Evolutionary conservation across 768 basidiomycete species (phyloP).

Genomic region (Hemileccinum impolitum): DNA sequence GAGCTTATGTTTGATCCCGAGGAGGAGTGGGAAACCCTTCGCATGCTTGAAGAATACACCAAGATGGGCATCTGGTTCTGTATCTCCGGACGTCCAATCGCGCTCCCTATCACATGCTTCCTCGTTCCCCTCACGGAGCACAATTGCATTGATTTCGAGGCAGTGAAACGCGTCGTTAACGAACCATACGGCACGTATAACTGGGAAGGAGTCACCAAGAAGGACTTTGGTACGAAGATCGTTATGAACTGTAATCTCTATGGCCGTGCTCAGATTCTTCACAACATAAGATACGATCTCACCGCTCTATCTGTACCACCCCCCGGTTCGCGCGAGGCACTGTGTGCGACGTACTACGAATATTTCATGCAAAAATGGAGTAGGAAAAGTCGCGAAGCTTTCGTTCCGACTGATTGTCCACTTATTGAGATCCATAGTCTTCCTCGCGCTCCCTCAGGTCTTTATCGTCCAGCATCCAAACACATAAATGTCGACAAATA

Average conservation of each 20-base stretch:
- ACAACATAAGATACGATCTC: constrained; percentile 59
- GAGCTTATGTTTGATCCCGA: constrained; percentile 46
- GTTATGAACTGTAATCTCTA: constrained; percentile 53
- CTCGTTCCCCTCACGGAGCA: constrained; percentile 60
- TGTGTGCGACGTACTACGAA: constrained; percentile 51
- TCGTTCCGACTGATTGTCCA: constrained; percentile 54
- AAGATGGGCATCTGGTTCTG: constrained; percentile 57
- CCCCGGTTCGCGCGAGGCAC: constrained; percentile 46
- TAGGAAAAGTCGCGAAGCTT: constrained; percentile 40
- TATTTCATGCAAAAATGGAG: constrained; percentile 58
- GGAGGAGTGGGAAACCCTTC: constrained; percentile 45
- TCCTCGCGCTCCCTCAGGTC: constrained; percentile 39
- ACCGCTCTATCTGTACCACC: constrained; percentile 59
- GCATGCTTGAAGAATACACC: constrained; percentile 64
- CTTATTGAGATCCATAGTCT: constrained; percentile 55
- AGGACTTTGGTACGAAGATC: constrained; percentile 48
- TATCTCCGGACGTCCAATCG: constrained; percentile 56
- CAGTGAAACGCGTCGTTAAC: constrained; percentile 48
- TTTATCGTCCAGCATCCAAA: constrained; percentile 34
- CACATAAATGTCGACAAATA: constrained; percentile 27
- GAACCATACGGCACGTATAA: constrained; percentile 50
- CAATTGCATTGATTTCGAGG: constrained; percentile 52
- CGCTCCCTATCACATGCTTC: constrained; percentile 52
- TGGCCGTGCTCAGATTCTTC: constrained; percentile 56
- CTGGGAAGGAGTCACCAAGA: constrained; percentile 52